A percentile compares a stretch with the other conserved stretches of the same genome.
These are phyloP conservation scores for Cryptococcus sp. DNA, from an alignment of 1,284 basidiomycete genomes.

Conservation along the genomic window DNA sequence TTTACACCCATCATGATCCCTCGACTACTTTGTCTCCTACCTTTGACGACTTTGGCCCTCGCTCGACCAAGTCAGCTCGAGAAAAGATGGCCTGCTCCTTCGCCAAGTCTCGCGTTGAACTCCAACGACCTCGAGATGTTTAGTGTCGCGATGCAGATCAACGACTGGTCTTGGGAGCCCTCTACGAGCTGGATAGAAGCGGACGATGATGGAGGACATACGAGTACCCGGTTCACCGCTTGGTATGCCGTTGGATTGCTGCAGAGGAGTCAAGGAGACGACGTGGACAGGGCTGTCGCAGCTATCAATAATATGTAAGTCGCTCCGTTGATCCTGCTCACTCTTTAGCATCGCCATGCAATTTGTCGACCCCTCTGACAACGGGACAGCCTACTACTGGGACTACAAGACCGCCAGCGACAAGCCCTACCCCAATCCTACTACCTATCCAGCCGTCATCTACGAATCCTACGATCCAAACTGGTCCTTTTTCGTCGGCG, in stretches of 20 bases:
- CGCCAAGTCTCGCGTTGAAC: slow-evolving; percentile 1
- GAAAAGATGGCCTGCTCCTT: slow-evolving; percentile 3
- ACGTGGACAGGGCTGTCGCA: slow-evolving; percentile 10
- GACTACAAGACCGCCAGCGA: slow-evolving; percentile 14
- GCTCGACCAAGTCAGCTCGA: background rate
- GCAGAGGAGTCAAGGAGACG: slow-evolving; percentile 9
- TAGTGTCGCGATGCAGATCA: slow-evolving; percentile 11
- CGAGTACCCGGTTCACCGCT: slow-evolving; percentile 11
- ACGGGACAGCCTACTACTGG: slow-evolving; percentile 13
- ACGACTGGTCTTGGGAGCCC: slow-evolving; percentile 17
- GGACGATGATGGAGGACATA: slow-evolving; percentile 13
- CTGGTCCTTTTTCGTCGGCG: slow-evolving; percentile 16
- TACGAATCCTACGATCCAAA: slow-evolving; percentile 18
- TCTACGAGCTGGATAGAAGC: slow-evolving; percentile 12
- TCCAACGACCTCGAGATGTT: slow-evolving; percentile 11
- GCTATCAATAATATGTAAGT: slow-evolving; percentile 17
- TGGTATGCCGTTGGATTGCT: slow-evolving; percentile 13
- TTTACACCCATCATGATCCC: too few species aligned
- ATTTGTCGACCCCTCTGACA: slow-evolving; percentile 5
- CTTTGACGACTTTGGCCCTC: background rate
- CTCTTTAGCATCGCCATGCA: slow-evolving; percentile 10
- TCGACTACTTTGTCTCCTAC: too few species aligned
- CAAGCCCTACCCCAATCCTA: slow-evolving; percentile 10
- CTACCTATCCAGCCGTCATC: slow-evolving; percentile 10
- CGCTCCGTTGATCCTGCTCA: too few species aligned